phyloP scores from a whole-genome alignment of 495 filamentous ascomycete species.

The Lophiostoma macrostomum region DNA sequence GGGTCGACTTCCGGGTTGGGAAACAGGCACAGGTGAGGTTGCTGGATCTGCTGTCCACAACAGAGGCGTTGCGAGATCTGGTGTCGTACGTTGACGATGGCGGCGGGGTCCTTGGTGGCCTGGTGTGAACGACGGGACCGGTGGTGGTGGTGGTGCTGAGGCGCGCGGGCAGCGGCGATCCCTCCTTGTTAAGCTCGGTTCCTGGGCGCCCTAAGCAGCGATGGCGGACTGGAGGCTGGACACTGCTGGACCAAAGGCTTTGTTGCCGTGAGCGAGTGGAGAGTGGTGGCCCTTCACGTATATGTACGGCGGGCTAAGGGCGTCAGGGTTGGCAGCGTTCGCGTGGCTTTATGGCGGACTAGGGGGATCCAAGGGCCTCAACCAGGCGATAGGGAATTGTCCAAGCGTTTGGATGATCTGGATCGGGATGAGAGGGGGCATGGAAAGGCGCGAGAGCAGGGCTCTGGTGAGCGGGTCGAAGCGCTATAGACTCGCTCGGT shows the following conservation, averaged over 20 bases:
- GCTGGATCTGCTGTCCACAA: slow-evolving; percentile 4
- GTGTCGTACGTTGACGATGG: slow-evolving; percentile 27
- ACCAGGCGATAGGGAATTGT: slow-evolving; percentile 37
- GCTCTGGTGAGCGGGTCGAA: slow-evolving; percentile 17
- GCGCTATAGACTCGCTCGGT: slow-evolving; percentile 27
- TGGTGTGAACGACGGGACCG: neutral
- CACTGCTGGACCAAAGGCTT: slow-evolving; percentile 30
- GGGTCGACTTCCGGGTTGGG: slow-evolving; percentile 21
- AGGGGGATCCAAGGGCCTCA: slow-evolving; percentile 27
- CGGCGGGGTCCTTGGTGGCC: slow-evolving; percentile 15
- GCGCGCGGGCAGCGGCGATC: slow-evolving; percentile 35
- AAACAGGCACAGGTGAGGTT: slow-evolving; percentile 19
- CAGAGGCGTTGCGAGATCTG: slow-evolving; percentile 27
- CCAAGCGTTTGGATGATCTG: slow-evolving; percentile 35
- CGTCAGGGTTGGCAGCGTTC: slow-evolving; percentile 29
- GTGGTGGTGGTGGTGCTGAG: slow-evolving; percentile 23
- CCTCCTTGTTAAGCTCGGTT: slow-evolving; percentile 36
- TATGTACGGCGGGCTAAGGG: slow-evolving; percentile 36
- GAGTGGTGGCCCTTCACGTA: slow-evolving; percentile 36
- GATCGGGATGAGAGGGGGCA: slow-evolving; percentile 29
- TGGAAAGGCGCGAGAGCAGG: slow-evolving; percentile 27
- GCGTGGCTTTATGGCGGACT: slow-evolving; percentile 33
- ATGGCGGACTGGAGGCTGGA: slow-evolving; percentile 29
- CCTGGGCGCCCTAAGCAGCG: slow-evolving; percentile 31
- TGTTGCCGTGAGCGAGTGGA: slow-evolving; percentile 34